Evolutionary conservation across 345 rosid species (phyloP), one percentile per base, ranked within the genome.

Genomic region (Gossypium rotundifolium): DNA sequence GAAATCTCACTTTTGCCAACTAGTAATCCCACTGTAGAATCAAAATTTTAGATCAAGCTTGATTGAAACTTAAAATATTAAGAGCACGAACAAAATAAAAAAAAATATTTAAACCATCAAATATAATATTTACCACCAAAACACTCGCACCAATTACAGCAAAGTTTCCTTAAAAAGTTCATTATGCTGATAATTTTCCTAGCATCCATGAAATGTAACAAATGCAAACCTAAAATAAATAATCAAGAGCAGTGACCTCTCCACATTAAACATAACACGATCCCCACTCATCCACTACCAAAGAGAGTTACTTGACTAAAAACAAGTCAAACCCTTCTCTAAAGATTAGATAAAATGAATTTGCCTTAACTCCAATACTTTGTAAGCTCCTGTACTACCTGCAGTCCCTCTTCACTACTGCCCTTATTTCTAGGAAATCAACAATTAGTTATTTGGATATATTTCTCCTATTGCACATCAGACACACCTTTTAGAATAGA

Each of bases 21-120:
- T 58, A 64, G 74, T 54, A 61, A 76, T 49, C 57, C 80, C 81
- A 69, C 63, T 23, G 51, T 33, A 70, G 11, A 55, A 75, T 60
- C 65, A 71, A 60, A 64, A 53, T 25, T 72, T 59, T 57, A 7
- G 57, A 48, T 62, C 45, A 67, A 12, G 18, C 55, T 23, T 42
- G 57, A 46, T 25, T 55, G 42, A 49, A 70, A 13, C 51, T 46
- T 46, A 46, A 46, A 46, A 11, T 46, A 46, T 46, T 11, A 46
- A 46, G 40, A 33, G 40, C 40, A 33, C 7, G 1, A 58, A 58
- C 13, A 20, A 58, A 20, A 22, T 3, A 22, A 3, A 70, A 14
- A 60, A 13, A 59, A 12, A 60, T 25, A 60, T 60, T 59, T 51
- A 23, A 13, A 68, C 72, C 20, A 33, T 45, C 16, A 25, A 33